A percentile compares a stretch with the other conserved stretches of the same genome.
Conservation (phyloP, 176 grass and related monocot genomes). For the Oryza meridionalis region DNA sequence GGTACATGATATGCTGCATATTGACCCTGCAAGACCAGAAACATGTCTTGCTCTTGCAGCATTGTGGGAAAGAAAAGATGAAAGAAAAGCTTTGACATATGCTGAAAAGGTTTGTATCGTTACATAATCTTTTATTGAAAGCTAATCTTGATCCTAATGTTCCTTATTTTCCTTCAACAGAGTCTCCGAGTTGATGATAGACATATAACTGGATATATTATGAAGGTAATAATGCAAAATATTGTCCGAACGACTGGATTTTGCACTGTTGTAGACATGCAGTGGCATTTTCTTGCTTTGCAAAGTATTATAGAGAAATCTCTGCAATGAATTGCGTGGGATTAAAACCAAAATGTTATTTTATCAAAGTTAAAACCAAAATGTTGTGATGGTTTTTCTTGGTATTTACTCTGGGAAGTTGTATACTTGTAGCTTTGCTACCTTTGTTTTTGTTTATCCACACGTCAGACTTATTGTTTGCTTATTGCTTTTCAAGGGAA, state of each 20-base stretch:
- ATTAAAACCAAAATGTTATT: slow-evolving; percentile 10
- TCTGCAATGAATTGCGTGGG: slow-evolving; percentile 16
- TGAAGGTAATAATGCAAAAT: slow-evolving; percentile 75
- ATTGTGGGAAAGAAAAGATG: slow-evolving; percentile 96
- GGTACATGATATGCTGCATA: slow-evolving; percentile 92
- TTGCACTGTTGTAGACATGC: slow-evolving; percentile 16
- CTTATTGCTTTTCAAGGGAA: slow-evolving; percentile 59
- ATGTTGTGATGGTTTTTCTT: background rate
- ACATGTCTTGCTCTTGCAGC: slow-evolving; percentile 87
- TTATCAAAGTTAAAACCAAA: background rate
- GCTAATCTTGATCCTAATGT: slow-evolving; percentile 33
- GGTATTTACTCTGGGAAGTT: slow-evolving; percentile 14
- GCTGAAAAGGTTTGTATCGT: slow-evolving; percentile 74
- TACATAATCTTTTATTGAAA: background rate
- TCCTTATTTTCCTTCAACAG: slow-evolving; percentile 51
- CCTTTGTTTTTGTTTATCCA: slow-evolving; percentile 1
- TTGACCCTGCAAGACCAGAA: slow-evolving; percentile 91
- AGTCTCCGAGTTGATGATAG: slow-evolving; percentile 94
- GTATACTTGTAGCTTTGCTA: slow-evolving; percentile 8
- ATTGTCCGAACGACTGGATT: slow-evolving; percentile 23
- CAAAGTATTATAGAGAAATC: slow-evolving; percentile 24
- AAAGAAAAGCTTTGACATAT: slow-evolving; percentile 77
- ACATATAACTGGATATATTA: slow-evolving; percentile 92
- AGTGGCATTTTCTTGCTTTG: slow-evolving; percentile 8
- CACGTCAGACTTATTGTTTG: slow-evolving; percentile 24